These are phyloP conservation scores for Colletotrichum aenigma DNA, from an alignment of 2,329 filamentous ascomycete genomes.

Conservation along the genomic window DNA sequence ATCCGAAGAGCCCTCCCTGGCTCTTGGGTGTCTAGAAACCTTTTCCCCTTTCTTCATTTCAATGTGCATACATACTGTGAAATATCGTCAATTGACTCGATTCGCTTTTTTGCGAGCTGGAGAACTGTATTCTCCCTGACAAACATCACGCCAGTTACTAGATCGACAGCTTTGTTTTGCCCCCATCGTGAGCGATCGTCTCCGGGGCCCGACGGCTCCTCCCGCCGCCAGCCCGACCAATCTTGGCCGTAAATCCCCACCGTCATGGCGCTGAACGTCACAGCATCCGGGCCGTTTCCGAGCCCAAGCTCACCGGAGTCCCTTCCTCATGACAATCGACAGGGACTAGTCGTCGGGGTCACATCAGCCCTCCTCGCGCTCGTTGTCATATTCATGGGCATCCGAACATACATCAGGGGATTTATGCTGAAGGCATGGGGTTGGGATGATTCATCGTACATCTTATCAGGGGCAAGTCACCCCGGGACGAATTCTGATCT, in stretches of 20 bases:
- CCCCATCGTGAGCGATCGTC: no score
- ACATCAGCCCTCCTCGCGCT: neutral
- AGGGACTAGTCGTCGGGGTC: neutral
- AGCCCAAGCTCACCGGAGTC: no score
- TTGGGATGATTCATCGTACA: slow-evolving; percentile 23
- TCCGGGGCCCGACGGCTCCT: neutral
- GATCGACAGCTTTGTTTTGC: no score
- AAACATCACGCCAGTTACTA: no score
- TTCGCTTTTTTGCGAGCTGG: no score
- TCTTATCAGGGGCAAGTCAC: neutral
- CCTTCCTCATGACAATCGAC: neutral
- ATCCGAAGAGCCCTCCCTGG: no score
- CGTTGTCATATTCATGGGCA: neutral
- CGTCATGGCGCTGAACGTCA: neutral
- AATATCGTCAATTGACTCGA: no score
- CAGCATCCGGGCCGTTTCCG: neutral
- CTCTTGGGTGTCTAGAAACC: no score
- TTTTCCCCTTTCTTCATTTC: neutral
- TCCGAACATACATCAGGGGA: slow-evolving; percentile 23
- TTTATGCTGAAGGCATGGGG: slow-evolving; percentile 27
- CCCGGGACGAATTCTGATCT: fast-evolving
- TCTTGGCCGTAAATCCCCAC: neutral
- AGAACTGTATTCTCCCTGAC: no score
- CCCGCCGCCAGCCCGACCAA: no score
- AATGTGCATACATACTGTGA: no score